Conservation (phyloP, 2,329 filamentous ascomycete species). For the Xylaria digitata region DNA sequence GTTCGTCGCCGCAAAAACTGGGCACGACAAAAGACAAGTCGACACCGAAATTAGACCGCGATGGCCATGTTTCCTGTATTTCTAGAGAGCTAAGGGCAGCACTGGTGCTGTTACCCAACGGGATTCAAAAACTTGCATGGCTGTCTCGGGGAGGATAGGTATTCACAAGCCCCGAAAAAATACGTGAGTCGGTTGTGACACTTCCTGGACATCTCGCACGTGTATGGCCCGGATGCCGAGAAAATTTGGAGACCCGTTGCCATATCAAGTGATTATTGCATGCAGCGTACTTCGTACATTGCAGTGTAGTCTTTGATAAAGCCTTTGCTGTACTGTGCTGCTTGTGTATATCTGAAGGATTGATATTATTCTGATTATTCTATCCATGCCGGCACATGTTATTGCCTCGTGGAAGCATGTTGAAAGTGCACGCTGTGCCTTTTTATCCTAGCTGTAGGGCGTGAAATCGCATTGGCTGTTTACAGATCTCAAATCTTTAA, state of each 20-base stretch:
- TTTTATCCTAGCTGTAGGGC: constrained; percentile 2
- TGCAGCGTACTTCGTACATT: constrained; percentile 4
- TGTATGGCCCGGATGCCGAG: constrained; percentile 21
- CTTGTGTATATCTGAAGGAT: constrained; percentile 6
- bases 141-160: constrained; percentile 25
- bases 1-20: constrained; percentile 5
- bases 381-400: neutral
- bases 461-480: constrained; percentile 14
- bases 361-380: neutral
- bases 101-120: constrained; percentile 6
- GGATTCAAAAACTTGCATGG: constrained; percentile 25
- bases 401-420: neutral
- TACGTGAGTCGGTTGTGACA: constrained; percentile 23
- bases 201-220: constrained; percentile 20
- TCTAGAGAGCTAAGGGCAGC: neutral
- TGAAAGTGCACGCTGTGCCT: neutral
- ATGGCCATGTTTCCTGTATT: neutral
- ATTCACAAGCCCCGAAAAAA: constrained; percentile 27
- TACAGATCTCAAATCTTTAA: constrained; percentile 24
- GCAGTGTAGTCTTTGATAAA: neutral
- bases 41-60: constrained; percentile 12
- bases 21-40: constrained; percentile 19
- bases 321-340: neutral
- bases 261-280: constrained; percentile 31
- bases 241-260: constrained; percentile 22